Base-by-base conservation (phyloP, 345 rosid genomes). In the Citrus medica region DNA sequence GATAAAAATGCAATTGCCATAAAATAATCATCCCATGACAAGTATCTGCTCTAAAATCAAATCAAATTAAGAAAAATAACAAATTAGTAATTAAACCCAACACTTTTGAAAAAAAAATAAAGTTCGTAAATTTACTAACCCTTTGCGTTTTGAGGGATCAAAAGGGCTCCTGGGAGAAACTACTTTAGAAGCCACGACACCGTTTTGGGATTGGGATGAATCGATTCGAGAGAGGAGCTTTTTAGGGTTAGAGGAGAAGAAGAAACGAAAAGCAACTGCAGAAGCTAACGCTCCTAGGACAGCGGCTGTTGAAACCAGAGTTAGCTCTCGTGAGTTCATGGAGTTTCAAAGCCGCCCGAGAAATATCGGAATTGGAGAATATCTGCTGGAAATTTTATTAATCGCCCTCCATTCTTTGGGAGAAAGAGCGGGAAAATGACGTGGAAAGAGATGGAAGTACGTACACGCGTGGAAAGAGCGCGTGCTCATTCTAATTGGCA, bases 11-110 rank as follows among this genome's bases (percentile, higher is more conserved):
- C 98, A 80, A 91, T 86, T 69, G 97, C 89, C 98, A 94, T 94
- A 79, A 94, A 94, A 82, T 94, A 94, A 88, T 95, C 99, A 79
- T 95, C 99, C 98, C 98, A 93, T 16, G 95, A 89, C 82, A 95
- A 80, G 83, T 91, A 92, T 66, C 99, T 95, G 87, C n/a, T 73
- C 37, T 17, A 21, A 42, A 79, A 63, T 60, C 46, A 73, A 70
- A 30, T 13, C 37, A 56, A 40, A 59, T 30, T 30, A 6, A n/a
- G 33, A 13, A 32, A 9, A 16, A 58, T n/a, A 69, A 9, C 37
- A 61, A 27, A 46, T 38, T 42, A 12, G 51, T 46, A 46, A 46
- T 12, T 13, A 46, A 46, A 46, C 51, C 17, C 51, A 46, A 46
- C 5, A 46, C 51, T 46, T 46, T 1, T 0, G 30, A 42, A 42